Evolutionary conservation across 192 early-diverging fungal genomes (phyloP).

Genomic region (Linnemannia elongata): DNA sequence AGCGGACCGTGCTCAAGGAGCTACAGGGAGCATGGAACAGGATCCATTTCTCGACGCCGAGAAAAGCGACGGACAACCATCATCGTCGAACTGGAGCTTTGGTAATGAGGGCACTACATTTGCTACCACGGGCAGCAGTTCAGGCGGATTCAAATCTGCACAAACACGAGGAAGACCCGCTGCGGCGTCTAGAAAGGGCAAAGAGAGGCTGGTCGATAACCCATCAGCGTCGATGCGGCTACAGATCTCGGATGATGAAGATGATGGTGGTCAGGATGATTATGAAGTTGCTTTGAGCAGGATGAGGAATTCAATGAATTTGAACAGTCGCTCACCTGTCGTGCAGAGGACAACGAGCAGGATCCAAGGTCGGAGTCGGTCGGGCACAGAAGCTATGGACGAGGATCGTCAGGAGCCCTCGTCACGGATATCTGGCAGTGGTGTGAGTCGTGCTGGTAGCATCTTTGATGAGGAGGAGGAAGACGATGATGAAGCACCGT

Average conservation of each 20-base stretch:
- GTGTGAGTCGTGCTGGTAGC: constrained; percentile 9
- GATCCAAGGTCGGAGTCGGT: not conserved
- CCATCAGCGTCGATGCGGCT: constrained; percentile 36
- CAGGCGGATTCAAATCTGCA: not conserved
- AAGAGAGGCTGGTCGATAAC: constrained; percentile 25
- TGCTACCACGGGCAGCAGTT: not conserved
- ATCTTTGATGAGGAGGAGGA: constrained; percentile 41
- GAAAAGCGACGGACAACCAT: not conserved
- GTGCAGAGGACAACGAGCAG: not conserved
- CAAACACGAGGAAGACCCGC: constrained; percentile 8
- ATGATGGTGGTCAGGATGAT: constrained; percentile 16
- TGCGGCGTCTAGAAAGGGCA: constrained; percentile 26
- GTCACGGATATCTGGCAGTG: constrained; percentile 16
- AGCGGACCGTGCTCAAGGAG: not conserved
- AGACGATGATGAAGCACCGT: constrained; percentile 41
- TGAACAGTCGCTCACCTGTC: constrained; percentile 7
- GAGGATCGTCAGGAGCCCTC: not conserved
- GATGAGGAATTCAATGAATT: constrained; percentile 41
- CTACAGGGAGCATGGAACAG: not conserved
- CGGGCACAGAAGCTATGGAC: not conserved
- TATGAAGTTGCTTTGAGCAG: constrained; percentile 25
- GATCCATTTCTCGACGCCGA: not conserved
- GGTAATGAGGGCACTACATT: not conserved
- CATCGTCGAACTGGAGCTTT: constrained; percentile 1
- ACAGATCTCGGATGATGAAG: constrained; percentile 37